Base-by-base conservation (phyloP, 2,329 filamentous ascomycete genomes). In the Aspergillus uvarum region DNA sequence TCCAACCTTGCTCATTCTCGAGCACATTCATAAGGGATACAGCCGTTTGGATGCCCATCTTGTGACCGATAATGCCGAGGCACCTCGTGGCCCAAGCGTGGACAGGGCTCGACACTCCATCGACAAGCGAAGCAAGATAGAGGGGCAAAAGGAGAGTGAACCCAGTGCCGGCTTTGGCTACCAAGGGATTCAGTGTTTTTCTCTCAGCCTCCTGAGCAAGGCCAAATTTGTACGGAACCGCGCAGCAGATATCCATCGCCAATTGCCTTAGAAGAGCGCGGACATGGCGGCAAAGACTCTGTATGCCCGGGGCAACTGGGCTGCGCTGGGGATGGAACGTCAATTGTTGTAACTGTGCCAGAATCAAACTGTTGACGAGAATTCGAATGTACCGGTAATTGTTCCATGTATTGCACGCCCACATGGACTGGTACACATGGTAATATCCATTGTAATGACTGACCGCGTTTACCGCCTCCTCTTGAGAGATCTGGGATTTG, bases 381-480 rank as follows among this genome's bases (percentile, higher is more conserved):
- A 55, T 55, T 5, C 53, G 42, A 5, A 24, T 35, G 8, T 48
- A 55, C n/a, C 53, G 53, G 19, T 55, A 55, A 26, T 55, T 55
- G 42, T 55, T 55, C 53, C 53, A 55, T 4, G 47, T 22, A 26
- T 55, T 55, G 53, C 53, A 55, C 24, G 29, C 21, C 53, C 53
- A 55, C 24, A 47, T 31, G 42, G 53, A 48, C 21, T 35, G 53
- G 11, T 55, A 55, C 5, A 55, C 47, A 16, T 55, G 53, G 19
- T 48, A 55, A 14, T 26, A 16, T 1, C 53, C 53, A 29, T 26
- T 44, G n/a, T 48, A 55, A 22, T 48, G 42, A n/a, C 16, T 22
- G 42, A 55, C 47, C 26, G 47, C 35, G 6, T n/a, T 5, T 5
- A 21, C 19, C 6, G 31, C 24, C 12, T 31, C 5, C n/a, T 47